These are phyloP conservation scores for Pichia sp. DNA, from an alignment of 1,139 yeast species.

Conservation along the genomic window DNA sequence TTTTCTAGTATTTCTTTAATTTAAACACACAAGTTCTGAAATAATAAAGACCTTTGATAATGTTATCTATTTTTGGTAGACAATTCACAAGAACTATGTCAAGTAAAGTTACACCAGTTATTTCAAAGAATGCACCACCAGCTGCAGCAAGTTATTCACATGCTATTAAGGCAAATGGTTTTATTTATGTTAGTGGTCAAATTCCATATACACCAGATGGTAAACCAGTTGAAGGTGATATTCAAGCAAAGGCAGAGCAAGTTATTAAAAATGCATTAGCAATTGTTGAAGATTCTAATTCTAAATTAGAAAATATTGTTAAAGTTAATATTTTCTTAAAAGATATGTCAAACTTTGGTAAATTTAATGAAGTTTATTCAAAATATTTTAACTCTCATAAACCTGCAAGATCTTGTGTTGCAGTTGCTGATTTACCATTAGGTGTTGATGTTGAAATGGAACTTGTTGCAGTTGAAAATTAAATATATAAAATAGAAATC, in stretches of 20 bases:
- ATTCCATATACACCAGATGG: conserved; percentile 84
- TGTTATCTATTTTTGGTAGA: not conserved
- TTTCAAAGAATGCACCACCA: conserved; percentile 79
- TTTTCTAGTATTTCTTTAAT: too few relatives aligned
- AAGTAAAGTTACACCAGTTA: conserved; percentile 43
- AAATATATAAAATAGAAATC: too few relatives aligned
- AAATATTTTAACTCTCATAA: conserved; percentile 75
- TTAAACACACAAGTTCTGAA: too few relatives aligned
- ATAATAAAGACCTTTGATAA: too few relatives aligned
- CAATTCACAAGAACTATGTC: conserved; percentile 11
- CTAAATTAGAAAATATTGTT: conserved; percentile 73
- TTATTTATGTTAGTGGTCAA: conserved; percentile 92
- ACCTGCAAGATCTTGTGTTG: conserved; percentile 96
- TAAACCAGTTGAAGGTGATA: conserved; percentile 69
- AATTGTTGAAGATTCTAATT: conserved; percentile 76
- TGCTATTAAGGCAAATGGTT: conserved; percentile 81
- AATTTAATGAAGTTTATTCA: conserved; percentile 76
- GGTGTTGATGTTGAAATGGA: conserved; percentile 73
- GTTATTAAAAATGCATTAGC: conserved; percentile 69
- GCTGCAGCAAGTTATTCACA: conserved; percentile 96
- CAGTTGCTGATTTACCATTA: conserved; percentile 81
- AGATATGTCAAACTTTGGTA: conserved; percentile 77
- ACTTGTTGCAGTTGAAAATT: conserved; percentile 66
- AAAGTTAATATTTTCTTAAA: conserved; percentile 85
- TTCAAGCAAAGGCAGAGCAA: conserved; percentile 81